These are phyloP conservation scores for Lycium ferocissimum DNA, from an alignment of 257 asterid species.

Conservation along the genomic window DNA sequence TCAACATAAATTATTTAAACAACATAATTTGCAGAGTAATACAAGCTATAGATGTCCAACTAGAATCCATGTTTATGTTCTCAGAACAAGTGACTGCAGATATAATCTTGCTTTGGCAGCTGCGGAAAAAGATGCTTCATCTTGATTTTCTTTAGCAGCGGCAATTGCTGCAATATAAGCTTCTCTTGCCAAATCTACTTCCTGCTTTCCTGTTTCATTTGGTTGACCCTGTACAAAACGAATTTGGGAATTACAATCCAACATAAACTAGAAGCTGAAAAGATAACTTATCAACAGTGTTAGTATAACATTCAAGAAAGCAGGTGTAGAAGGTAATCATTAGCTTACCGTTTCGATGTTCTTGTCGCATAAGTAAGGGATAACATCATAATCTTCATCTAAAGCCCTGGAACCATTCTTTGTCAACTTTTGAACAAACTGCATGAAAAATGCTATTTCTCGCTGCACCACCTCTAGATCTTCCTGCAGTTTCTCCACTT, in stretches of 20 bases:
- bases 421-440: constrained; percentile 67
- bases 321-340: neutral
- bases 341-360: constrained; percentile 55
- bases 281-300: neutral
- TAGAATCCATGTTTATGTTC: constrained; percentile 33
- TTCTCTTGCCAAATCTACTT: constrained; percentile 77
- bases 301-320: neutral
- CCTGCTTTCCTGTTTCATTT: constrained; percentile 58
- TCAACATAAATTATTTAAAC: constrained; percentile 14
- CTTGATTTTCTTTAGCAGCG: constrained; percentile 74
- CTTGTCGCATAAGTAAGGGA: constrained; percentile 46
- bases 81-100: constrained; percentile 62
- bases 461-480: constrained; percentile 68
- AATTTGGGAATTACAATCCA: constrained; percentile 7
- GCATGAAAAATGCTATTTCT: constrained; percentile 71
- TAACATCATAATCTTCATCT: constrained; percentile 57
- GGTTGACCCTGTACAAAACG: constrained; percentile 56
- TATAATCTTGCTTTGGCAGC: constrained; percentile 77
- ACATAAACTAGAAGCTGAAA: neutral
- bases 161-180: constrained; percentile 75
- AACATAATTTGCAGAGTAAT: constrained; percentile 1
- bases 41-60: neutral
- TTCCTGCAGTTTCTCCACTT: constrained; percentile 76
- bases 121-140: constrained; percentile 74
- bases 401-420: constrained; percentile 42